A percentile compares a stretch with the other conserved stretches of the same genome.
Conservation (phyloP, 1,284 basidiomycete species). For the Leccinum subfulvum region DNA sequence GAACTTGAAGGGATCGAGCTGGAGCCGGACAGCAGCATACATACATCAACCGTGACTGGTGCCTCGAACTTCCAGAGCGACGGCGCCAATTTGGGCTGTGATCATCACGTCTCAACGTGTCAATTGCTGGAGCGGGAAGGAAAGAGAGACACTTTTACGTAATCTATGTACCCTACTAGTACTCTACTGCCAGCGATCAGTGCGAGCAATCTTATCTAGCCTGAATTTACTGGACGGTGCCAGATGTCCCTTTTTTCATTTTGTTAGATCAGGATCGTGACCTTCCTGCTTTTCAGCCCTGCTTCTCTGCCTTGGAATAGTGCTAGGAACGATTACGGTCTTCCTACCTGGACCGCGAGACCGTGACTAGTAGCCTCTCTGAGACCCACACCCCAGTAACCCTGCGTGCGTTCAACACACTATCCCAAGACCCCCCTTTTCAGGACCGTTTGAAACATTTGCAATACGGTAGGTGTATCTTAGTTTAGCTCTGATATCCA, state of each 20-base stretch:
- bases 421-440: not conserved
- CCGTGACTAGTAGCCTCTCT: not conserved
- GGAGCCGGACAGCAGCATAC: not conserved
- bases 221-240: not conserved
- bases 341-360: not conserved
- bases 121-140: not conserved
- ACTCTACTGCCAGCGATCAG: not conserved
- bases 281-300: too few species aligned
- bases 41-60: not conserved
- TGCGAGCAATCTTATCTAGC: not conserved
- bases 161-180: not conserved
- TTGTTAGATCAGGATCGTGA: not conserved
- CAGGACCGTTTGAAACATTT: not conserved
- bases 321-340: too few species aligned
- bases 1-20: not conserved
- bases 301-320: not conserved
- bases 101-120: not conserved
- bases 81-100: not conserved
- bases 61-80: not conserved
- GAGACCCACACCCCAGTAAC: not conserved
- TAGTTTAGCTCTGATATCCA: not conserved
- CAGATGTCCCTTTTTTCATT: not conserved
- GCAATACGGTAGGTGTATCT: not conserved
- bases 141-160: not conserved
- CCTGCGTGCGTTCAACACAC: not conserved